phyloP scores from a whole-genome alignment of 176 grass and related monocot genomes.

The Leersia perrieri region DNA sequence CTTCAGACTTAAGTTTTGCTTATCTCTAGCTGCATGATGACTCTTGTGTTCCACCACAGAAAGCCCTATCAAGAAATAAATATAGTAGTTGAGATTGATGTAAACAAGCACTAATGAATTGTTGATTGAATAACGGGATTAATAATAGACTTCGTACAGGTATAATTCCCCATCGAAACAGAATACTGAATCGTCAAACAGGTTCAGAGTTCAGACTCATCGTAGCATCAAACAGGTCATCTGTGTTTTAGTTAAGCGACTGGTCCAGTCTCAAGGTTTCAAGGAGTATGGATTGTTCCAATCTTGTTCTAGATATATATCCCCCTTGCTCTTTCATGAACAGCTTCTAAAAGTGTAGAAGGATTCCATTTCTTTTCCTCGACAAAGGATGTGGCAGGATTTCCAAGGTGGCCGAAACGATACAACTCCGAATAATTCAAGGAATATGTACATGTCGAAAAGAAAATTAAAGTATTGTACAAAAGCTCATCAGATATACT shows the following conservation, averaged over 20 bases:
- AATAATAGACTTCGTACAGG: neutral
- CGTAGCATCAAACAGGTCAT: neutral
- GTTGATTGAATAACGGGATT: neutral
- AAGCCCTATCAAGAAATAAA: conserved; percentile 35
- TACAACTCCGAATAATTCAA: neutral
- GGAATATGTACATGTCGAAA: neutral
- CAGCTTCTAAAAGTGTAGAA: neutral
- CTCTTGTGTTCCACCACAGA: conserved; percentile 32
- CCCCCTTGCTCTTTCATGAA: neutral
- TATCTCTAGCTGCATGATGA: neutral
- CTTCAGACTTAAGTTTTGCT: neutral
- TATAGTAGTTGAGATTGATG: conserved; percentile 14
- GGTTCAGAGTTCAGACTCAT: neutral
- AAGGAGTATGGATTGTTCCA: neutral
- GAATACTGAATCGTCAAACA: neutral
- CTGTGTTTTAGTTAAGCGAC: neutral
- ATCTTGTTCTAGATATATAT: neutral
- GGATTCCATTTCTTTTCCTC: neutral
- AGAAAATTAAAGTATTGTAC: neutral
- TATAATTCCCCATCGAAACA: neutral
- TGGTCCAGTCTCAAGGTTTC: neutral
- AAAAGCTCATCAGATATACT: neutral
- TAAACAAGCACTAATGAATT: conserved; percentile 15
- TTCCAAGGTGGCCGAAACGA: neutral
- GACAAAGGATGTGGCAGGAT: neutral